Conservation (phyloP, 2,329 filamentous ascomycete genomes). For the Aureobasidium melanogenum region DNA sequence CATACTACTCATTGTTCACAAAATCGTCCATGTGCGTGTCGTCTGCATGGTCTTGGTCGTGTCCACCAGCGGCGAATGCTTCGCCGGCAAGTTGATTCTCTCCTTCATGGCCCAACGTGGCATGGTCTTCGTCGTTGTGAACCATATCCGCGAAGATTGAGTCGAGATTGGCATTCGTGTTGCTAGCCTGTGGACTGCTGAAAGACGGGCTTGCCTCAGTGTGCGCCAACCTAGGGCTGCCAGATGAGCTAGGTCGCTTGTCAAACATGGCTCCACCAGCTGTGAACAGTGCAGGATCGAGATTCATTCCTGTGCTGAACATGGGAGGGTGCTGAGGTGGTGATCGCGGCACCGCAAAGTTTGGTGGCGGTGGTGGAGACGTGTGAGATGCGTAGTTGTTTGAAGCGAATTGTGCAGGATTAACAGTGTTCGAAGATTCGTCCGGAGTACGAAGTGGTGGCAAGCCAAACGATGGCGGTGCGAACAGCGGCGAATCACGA, state of each 20-base stretch:
- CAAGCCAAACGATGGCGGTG: slow-evolving; percentile 15
- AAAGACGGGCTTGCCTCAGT: slow-evolving; percentile 4
- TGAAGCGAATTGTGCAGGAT: slow-evolving; percentile 12
- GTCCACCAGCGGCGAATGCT: slow-evolving; percentile 8
- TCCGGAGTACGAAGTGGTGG: slow-evolving; percentile 12
- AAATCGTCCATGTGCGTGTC: slow-evolving; percentile 9
- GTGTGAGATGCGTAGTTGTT: slow-evolving; percentile 10
- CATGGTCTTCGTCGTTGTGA: slow-evolving; percentile 21
- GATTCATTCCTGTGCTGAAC: slow-evolving; percentile 10
- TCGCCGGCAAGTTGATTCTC: slow-evolving; percentile 7
- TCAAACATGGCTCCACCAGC: slow-evolving; percentile 22
- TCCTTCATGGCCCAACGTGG: not conserved
- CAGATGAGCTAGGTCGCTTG: slow-evolving; percentile 22
- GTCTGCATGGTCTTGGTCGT: slow-evolving; percentile 7
- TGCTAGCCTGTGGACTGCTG: slow-evolving; percentile 23
- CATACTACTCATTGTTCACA: slow-evolving; percentile 7
- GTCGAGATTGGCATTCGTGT: slow-evolving; percentile 21
- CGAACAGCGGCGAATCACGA: slow-evolving; percentile 22
- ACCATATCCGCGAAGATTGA: slow-evolving; percentile 29
- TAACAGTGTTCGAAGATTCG: slow-evolving; percentile 16
- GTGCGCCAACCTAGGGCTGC: slow-evolving; percentile 6
- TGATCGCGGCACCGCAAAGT: slow-evolving; percentile 1
- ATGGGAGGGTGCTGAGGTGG: slow-evolving; percentile 8
- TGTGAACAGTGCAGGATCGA: slow-evolving; percentile 15
- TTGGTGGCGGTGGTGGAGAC: slow-evolving; percentile 11